Percentiles rank a stretch among this genome's conserved stretches.
Evolutionary conservation across 768 basidiomycete species (phyloP).

Genomic region (Rhodotorula babjevae): DNA sequence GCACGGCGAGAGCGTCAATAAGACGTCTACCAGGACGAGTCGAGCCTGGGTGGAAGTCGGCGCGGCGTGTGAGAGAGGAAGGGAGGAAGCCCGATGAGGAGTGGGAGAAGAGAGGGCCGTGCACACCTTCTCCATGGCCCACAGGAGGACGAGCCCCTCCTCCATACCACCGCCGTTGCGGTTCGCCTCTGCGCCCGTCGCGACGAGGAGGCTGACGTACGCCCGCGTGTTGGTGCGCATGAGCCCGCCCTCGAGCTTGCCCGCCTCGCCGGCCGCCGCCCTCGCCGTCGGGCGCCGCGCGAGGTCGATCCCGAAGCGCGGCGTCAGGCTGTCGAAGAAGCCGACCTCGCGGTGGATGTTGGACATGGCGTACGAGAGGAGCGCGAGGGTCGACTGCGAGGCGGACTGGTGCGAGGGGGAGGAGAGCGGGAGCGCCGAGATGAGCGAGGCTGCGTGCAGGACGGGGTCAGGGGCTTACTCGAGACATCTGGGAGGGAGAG

Average conservation of each 20-base stretch:
- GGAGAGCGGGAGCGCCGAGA: constrained; percentile 57
- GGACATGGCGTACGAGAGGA: constrained; percentile 27
- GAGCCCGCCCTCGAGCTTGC: constrained; percentile 51
- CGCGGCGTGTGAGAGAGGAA: no score
- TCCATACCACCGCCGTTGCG: constrained; percentile 51
- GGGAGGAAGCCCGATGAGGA: no score
- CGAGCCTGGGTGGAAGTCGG: fast-evolving
- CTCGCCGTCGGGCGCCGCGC: not conserved
- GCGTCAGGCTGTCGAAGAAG: constrained; percentile 60
- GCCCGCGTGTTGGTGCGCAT: constrained; percentile 62
- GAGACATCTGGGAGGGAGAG: no score
- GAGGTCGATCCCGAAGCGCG: constrained; percentile 51
- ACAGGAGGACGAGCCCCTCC: constrained; percentile 67
- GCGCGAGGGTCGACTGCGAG: constrained; percentile 6
- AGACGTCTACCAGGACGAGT: not conserved
- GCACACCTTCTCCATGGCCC: constrained; percentile 71
- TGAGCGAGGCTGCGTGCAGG: constrained; percentile 48
- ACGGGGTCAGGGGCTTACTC: not conserved
- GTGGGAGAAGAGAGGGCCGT: no score
- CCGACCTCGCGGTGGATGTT: constrained; percentile 59
- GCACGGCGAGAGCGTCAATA: not conserved
- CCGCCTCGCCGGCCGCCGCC: no score
- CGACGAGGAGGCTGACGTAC: constrained; percentile 65
- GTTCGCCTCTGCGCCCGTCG: constrained; percentile 50
- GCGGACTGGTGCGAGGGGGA: constrained; percentile 1